These are phyloP conservation scores for Gonapodya prolifera DNA, from an alignment of 192 early-diverging fungal species.

Conservation along the genomic window DNA sequence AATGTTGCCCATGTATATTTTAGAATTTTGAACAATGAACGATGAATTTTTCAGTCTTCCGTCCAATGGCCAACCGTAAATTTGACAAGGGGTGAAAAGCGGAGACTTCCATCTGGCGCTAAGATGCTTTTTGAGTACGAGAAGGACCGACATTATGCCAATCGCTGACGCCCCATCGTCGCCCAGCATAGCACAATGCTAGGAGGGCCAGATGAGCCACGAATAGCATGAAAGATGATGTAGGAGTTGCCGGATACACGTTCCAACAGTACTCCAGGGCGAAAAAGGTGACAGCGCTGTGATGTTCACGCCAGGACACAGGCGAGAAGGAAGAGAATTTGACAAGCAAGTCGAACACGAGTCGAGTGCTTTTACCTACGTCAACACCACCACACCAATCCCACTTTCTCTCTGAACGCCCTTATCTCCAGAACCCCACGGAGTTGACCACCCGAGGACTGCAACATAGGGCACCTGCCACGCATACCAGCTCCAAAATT, in stretches of 20 bases:
- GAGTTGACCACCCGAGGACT: conserved; percentile 26
- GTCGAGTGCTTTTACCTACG: no score
- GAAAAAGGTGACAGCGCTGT: conserved; percentile 17
- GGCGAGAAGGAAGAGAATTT: not conserved
- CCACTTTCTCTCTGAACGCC: conserved; percentile 16
- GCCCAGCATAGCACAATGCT: not conserved
- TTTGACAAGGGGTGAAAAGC: no score
- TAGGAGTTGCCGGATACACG: conserved; percentile 63
- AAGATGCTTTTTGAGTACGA: not conserved
- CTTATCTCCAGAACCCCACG: conserved; percentile 12
- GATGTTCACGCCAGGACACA: not conserved
- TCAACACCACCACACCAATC: conserved; percentile 7
- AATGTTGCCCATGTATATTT: no score
- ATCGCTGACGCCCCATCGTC: not conserved
- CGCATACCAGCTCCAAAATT: conserved; percentile 95
- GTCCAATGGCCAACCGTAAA: no score
- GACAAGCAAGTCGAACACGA: conserved; percentile 3
- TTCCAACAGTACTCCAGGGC: conserved; percentile 75
- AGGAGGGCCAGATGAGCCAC: not conserved
- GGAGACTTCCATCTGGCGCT: no score
- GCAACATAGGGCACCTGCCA: conserved; percentile 73
- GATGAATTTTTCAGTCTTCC: no score
- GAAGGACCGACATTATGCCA: not conserved
- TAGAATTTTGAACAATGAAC: no score
- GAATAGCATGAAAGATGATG: conserved; percentile 32